Percentiles rank a stretch among this genome's conserved stretches.
Evolutionary conservation across 352 stramenopile species (phyloP).

Genomic region (Phytophthora tubulina): DNA sequence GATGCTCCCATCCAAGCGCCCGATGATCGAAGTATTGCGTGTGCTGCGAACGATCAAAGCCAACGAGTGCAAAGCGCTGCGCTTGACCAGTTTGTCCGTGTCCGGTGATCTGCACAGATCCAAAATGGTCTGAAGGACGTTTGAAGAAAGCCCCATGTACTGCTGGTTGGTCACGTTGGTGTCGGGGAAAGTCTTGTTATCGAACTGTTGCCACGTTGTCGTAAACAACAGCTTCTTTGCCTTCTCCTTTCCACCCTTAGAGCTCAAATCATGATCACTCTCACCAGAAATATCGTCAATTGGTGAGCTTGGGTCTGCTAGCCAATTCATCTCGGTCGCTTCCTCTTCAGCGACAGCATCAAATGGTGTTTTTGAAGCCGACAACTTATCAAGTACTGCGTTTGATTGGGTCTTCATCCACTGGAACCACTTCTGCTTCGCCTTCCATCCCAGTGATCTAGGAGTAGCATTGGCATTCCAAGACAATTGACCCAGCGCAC

Average conservation of each 20-base stretch:
- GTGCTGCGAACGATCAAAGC: constrained; percentile 74
- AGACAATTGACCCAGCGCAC: constrained; percentile 61
- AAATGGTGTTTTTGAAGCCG: constrained; percentile 43
- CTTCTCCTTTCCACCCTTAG: constrained; percentile 34
- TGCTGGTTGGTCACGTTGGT: constrained; percentile 69
- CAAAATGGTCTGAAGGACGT: constrained; percentile 61
- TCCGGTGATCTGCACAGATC: constrained; percentile 48
- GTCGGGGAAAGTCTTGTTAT: constrained; percentile 50
- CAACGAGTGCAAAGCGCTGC: constrained; percentile 71
- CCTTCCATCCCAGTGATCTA: constrained; percentile 68
- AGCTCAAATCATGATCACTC: constrained; percentile 43
- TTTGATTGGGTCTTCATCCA: constrained; percentile 59
- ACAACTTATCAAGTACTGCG: constrained; percentile 45
- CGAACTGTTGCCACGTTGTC: constrained; percentile 61
- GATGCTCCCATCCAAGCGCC: constrained; percentile 67
- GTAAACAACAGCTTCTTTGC: constrained; percentile 67
- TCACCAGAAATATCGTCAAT: constrained; percentile 46
- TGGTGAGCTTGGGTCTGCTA: constrained; percentile 55
- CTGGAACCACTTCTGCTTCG: constrained; percentile 70
- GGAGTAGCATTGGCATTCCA: constrained; percentile 78
- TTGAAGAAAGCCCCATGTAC: constrained; percentile 67
- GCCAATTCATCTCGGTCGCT: constrained; percentile 59
- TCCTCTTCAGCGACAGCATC: constrained; percentile 60
- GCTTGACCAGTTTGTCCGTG: constrained; percentile 47
- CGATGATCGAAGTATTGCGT: constrained; percentile 75